phyloP scores from a whole-genome alignment of 2,329 filamentous ascomycete species.

The Trichoderma lentiforme region DNA sequence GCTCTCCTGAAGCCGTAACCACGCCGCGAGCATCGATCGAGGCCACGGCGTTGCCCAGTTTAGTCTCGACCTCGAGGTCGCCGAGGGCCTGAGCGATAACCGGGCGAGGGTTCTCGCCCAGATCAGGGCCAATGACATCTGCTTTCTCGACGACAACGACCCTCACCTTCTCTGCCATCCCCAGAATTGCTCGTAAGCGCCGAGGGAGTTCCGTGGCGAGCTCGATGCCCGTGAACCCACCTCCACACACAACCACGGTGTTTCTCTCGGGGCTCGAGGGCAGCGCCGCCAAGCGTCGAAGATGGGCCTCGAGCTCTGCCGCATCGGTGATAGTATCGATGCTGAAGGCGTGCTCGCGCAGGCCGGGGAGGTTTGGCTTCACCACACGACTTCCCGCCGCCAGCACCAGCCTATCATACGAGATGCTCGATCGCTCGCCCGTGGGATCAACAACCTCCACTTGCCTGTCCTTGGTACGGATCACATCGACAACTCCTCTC shows the following conservation, averaged over 20 bases:
- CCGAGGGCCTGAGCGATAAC: conserved; percentile 30
- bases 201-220: conserved; percentile 30
- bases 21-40: conserved; percentile 28
- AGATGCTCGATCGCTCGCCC: conserved; percentile 17
- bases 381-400: conserved; percentile 35
- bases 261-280: conserved; percentile 28
- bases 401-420: conserved; percentile 34
- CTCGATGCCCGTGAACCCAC: conserved; percentile 36
- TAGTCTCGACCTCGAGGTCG: conserved; percentile 29
- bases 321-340: conserved; percentile 32
- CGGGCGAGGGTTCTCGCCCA: conserved; percentile 33
- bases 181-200: conserved; percentile 27
- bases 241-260: conserved; percentile 34
- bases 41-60: conserved; percentile 29
- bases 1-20: conserved; percentile 29
- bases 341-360: conserved; percentile 32
- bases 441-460: not conserved
- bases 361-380: conserved; percentile 30
- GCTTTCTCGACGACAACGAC: conserved; percentile 30
- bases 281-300: conserved; percentile 25
- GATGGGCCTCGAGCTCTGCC: conserved; percentile 27
- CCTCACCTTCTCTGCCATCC: conserved; percentile 13
- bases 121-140: conserved; percentile 29
- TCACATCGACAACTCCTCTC: conserved; percentile 24
- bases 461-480: conserved; percentile 20